Conservation (phyloP, 345 rosid genomes). For the Nasturtium officinale region DNA sequence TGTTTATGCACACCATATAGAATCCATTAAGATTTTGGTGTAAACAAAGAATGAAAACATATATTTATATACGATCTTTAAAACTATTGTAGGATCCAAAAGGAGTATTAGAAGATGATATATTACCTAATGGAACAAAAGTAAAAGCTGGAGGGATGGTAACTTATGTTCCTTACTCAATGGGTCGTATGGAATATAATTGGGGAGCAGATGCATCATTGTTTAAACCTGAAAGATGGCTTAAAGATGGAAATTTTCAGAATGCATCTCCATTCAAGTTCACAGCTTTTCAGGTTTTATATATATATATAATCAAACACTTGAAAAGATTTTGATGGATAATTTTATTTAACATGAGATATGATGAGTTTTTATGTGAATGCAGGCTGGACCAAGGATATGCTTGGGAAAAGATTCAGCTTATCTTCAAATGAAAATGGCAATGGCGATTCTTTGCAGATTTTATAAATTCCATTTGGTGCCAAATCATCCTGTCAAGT, state of each 20-base stretch:
- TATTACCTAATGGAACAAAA: constrained; percentile 85
- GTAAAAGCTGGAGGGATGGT: constrained; percentile 98
- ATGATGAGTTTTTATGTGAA: constrained; percentile 6
- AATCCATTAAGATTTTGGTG: not conserved
- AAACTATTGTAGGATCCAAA: constrained; percentile 66
- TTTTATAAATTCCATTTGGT: constrained; percentile 73
- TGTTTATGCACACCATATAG: constrained; percentile 44
- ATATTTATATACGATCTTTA: not conserved
- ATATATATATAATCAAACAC: constrained; percentile 26
- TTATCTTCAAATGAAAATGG: constrained; percentile 95
- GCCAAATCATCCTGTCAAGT: constrained; percentile 76
- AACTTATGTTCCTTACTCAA: constrained; percentile 96
- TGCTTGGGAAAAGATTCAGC: constrained; percentile 98
- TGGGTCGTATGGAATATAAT: constrained; percentile 94
- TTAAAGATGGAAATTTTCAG: constrained; percentile 80
- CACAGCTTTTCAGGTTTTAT: constrained; percentile 98
- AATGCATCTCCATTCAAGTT: constrained; percentile 94
- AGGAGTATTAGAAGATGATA: constrained; percentile 78
- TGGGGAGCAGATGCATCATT: constrained; percentile 89
- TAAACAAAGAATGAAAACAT: not conserved
- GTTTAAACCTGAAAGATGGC: constrained; percentile 93
- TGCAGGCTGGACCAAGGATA: constrained; percentile 90
- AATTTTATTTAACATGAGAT: not conserved
- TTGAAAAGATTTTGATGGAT: not conserved
- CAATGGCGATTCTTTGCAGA: constrained; percentile 77